Conservation (phyloP, 2,329 filamentous ascomycete species). For the Cryphonectria carpinicola region DNA sequence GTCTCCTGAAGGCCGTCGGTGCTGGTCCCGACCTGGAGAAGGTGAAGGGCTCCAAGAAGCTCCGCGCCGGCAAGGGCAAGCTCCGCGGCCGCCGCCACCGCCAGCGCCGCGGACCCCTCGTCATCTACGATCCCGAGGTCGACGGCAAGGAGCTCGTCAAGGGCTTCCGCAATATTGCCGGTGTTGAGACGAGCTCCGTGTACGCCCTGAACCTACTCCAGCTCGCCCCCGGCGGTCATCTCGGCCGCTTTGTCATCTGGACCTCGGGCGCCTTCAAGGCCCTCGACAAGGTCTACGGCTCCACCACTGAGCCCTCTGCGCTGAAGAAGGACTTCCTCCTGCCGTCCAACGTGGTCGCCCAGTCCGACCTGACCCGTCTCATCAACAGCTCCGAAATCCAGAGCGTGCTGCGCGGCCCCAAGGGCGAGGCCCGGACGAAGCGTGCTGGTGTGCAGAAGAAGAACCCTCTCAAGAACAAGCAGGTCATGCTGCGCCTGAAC, state of each 20-base stretch:
- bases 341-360: slow-evolving; percentile 86
- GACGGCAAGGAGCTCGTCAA: slow-evolving; percentile 93
- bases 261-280: slow-evolving; percentile 95
- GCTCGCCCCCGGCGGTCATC: slow-evolving; percentile 97
- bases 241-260: slow-evolving; percentile 99
- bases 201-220: slow-evolving; percentile 97
- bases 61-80: slow-evolving; percentile 99
- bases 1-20: slow-evolving; percentile 88
- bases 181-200: slow-evolving; percentile 95
- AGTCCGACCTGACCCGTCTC: slow-evolving; percentile 93
- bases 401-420: slow-evolving; percentile 89
- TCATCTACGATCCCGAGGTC: slow-evolving; percentile 94
- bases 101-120: slow-evolving; percentile 95
- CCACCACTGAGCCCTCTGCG: slow-evolving; percentile 83
- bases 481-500: slow-evolving; percentile 98
- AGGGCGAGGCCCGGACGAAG: slow-evolving; percentile 89
- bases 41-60: slow-evolving; percentile 95
- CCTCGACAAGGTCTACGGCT: slow-evolving; percentile 95
- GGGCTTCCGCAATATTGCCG: slow-evolving; percentile 98
- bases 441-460: slow-evolving; percentile 95
- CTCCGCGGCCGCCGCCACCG: slow-evolving; percentile 93
- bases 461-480: slow-evolving; percentile 99
- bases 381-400: slow-evolving; percentile 99
- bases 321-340: slow-evolving; percentile 99
- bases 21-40: slow-evolving; percentile 90